phyloP scores from a whole-genome alignment of 352 stramenopile species.

The Pythium aristosporum region DNA sequence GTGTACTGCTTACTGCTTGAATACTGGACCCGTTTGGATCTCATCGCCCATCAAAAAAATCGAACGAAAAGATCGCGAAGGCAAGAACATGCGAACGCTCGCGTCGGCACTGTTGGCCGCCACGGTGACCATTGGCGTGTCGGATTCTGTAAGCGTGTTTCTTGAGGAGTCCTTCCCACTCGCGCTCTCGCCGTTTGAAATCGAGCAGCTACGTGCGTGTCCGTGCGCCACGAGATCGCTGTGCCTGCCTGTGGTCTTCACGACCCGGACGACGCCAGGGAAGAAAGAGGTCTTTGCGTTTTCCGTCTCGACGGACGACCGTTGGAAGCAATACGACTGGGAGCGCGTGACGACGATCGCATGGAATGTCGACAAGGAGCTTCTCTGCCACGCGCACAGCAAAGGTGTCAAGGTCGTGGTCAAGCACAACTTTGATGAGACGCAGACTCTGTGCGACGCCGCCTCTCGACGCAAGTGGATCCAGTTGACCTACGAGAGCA shows the following conservation, averaged over 20 bases:
- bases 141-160: not conserved
- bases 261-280: not conserved
- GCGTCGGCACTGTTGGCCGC: not conserved
- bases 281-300: conserved; percentile 80
- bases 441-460: conserved; percentile 58
- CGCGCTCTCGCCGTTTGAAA: conserved; percentile 36
- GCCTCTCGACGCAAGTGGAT: conserved; percentile 54
- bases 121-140: not conserved
- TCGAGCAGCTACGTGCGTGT: conserved; percentile 38
- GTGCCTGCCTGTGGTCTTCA: conserved; percentile 55
- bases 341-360: conserved; percentile 76
- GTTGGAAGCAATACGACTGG: conserved; percentile 83
- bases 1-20: not conserved
- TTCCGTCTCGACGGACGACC: conserved; percentile 54
- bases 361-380: conserved; percentile 81
- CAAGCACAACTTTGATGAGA: conserved; percentile 78
- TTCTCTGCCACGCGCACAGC: conserved; percentile 79
- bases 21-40: conserved; percentile 5
- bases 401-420: conserved; percentile 79
- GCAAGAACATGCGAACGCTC: not conserved
- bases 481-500: conserved; percentile 52
- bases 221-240: conserved; percentile 42
- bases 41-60: conserved; percentile 11
- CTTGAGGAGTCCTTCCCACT: conserved; percentile 8
- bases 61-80: conserved; percentile 5